Percentiles rank a stretch among this genome's conserved stretches.
These are phyloP conservation scores for Metrosideros polymorpha DNA, from an alignment of 441 rosid species.

Conservation along the genomic window DNA sequence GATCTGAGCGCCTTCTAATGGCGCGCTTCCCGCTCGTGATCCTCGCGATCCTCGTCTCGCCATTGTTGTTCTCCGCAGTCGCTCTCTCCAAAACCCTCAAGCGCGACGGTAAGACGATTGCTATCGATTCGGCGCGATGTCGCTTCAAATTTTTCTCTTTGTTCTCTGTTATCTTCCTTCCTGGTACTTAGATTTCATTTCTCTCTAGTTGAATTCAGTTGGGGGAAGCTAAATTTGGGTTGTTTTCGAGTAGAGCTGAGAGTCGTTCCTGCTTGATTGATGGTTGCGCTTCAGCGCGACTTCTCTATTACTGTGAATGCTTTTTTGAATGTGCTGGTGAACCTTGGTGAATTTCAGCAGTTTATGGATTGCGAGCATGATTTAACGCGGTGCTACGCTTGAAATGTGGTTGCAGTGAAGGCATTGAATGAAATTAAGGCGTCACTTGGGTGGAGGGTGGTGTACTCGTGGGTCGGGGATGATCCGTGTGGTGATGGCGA, in stretches of 20 bases:
- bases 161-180: background rate
- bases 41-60: slow-evolving; percentile 16
- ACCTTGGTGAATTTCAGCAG: background rate
- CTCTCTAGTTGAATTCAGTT: background rate
- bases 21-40: background rate
- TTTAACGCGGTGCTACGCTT: background rate
- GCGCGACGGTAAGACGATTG: slow-evolving; percentile 47
- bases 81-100: slow-evolving; percentile 58
- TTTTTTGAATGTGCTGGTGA: background rate
- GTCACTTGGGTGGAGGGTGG: slow-evolving; percentile 80
- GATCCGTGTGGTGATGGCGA: slow-evolving; percentile 79
- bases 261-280: background rate
- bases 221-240: background rate
- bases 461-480: slow-evolving; percentile 76
- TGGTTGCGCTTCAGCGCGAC: background rate
- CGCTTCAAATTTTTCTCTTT: background rate
- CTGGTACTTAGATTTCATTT: background rate
- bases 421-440: slow-evolving; percentile 78
- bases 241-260: background rate
- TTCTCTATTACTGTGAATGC: background rate
- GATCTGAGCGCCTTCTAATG: background rate
- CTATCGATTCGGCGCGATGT: background rate
- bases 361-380: background rate
- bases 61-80: slow-evolving; percentile 18
- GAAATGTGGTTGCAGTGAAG: slow-evolving; percentile 33